phyloP scores from a whole-genome alignment of 139 green algal genomes.

The Micromonas pusilla region DNA sequence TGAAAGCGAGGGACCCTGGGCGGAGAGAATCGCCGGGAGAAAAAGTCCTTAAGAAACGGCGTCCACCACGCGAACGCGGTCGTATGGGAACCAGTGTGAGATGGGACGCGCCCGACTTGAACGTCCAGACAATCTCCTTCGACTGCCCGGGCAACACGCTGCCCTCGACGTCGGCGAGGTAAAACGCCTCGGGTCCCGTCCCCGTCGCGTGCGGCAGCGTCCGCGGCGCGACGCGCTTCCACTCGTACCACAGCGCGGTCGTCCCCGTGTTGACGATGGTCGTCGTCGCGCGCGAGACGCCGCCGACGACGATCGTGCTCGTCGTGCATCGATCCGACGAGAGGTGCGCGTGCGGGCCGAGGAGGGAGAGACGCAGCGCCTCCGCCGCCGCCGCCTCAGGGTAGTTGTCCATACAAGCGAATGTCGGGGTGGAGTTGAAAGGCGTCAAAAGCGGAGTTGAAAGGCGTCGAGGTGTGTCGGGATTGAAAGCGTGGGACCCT shows the following conservation, averaged over 20 bases:
- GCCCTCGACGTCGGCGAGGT: neutral
- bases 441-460: too few species aligned
- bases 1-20: too few species aligned
- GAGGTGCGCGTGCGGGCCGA: neutral
- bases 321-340: too few species aligned
- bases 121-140: neutral
- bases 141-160: neutral
- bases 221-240: neutral
- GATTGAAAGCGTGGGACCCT: too few species aligned
- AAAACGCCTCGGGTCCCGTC: neutral
- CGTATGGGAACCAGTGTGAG: too few species aligned
- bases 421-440: too few species aligned
- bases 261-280: slow-evolving; percentile 17
- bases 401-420: neutral
- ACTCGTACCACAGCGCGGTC: slow-evolving; percentile 22
- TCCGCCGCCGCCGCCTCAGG: neutral
- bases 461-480: too few species aligned
- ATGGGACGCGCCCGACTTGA: too few species aligned
- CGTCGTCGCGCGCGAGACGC: slow-evolving; percentile 14
- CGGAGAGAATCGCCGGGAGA: too few species aligned
- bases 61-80: too few species aligned
- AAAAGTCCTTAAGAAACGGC: too few species aligned
- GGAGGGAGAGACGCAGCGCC: neutral
- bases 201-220: neutral
- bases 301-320: too few species aligned